Evolutionary conservation across 306 rosid species (phyloP).

Genomic region (Fagus sylvatica): DNA sequence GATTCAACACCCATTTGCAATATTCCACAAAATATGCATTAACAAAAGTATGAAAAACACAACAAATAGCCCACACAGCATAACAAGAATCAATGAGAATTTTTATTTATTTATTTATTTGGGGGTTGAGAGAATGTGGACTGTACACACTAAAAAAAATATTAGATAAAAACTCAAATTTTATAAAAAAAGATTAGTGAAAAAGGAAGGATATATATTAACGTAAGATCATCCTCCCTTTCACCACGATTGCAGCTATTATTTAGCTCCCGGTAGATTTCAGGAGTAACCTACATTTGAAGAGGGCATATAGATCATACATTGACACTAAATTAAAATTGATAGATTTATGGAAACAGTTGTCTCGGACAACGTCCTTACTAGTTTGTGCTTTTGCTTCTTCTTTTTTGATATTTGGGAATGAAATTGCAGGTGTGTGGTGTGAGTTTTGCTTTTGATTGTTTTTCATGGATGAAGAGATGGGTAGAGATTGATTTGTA

Average conservation of each 20-base stretch:
- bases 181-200: background rate
- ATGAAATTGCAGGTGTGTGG: too few species aligned
- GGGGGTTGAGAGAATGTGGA: background rate
- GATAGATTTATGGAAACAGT: background rate
- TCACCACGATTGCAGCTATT: constrained; percentile 86
- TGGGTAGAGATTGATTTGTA: too few species aligned
- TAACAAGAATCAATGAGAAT: too few species aligned
- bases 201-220: constrained; percentile 69
- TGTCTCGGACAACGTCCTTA: background rate
- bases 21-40: too few species aligned
- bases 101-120: too few species aligned
- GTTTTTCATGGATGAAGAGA: too few species aligned
- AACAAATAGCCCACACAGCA: too few species aligned
- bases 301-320: background rate
- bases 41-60: too few species aligned
- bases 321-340: constrained; percentile 9
- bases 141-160: background rate
- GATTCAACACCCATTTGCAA: too few species aligned
- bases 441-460: too few species aligned
- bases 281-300: too few species aligned
- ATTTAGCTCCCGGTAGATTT: constrained; percentile 52
- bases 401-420: too few species aligned
- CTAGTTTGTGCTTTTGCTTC: constrained; percentile 39
- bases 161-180: background rate
- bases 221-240: constrained; percentile 70